Evolutionary conservation across 2,329 filamentous ascomycete species (phyloP), one percentile per base, ranked within the genome.

Genomic region (Trichoderma pleuroti): DNA sequence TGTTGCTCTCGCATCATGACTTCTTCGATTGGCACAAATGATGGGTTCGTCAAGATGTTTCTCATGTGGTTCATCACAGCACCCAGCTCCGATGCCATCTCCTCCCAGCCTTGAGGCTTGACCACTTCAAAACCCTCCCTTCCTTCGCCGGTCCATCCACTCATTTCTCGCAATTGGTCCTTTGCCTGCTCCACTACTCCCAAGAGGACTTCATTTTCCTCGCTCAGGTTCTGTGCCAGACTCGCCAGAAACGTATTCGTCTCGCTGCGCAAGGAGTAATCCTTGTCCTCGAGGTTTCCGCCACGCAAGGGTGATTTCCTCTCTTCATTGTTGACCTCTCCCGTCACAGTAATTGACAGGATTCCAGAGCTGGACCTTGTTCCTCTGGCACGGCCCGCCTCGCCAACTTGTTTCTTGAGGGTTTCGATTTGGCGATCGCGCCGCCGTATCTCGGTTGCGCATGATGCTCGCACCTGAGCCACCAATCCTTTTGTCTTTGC

Each of bases 21-120:
- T 79, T 98, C 96, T 76, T 98, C 96, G 26, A 98, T 89, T 0
- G 95, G 93, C 16, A 98, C 96, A 79, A 98, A 99, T 3, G 94
- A 97, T 1, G 96, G 96, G 77, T 98, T 98, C 10, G 94, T 98
- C 57, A 99, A 85, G 46, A 99, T 88, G 3, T 87, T 91, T 74
- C 92, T 88, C 73, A 99, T 87, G 77, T 97, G 93, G 39, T 92
- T 89, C 72, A 98, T 85, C 11, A 97, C 90, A 8, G 84, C 84
- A 67, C 94, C 91, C 81, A 98, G 88, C 73, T 97, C 92, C 10
- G 82, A 78, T 0, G 91, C 89, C 72, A 98, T 86, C 57, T 94
- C 92, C 75, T 93, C 84, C 57, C 84, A 84, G 59, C 79, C 81
- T 34, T 81, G 81, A 30, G 82, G 81, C 72, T 76, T 78, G 14